A percentile compares a stretch with the other conserved stretches of the same genome.
Evolutionary conservation across 106 monocot genomes (phyloP).

Genomic region (Allium sativum): DNA sequence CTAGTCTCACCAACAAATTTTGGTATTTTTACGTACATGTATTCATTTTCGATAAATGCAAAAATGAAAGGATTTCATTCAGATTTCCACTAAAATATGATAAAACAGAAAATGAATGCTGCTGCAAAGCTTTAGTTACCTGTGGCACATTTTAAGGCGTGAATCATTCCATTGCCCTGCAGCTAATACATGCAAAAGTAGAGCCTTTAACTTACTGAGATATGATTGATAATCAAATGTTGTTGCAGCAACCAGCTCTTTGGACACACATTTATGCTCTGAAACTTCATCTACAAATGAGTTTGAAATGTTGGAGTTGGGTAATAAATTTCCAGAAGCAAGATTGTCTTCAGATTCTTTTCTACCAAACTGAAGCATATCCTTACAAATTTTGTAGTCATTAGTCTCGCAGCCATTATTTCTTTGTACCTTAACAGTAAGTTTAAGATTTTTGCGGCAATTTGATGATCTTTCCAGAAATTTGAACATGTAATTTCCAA

Average conservation of each 20-base stretch:
- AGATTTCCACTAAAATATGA: too few species aligned
- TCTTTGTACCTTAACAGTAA: slow-evolving; percentile 9
- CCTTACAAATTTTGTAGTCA: slow-evolving; percentile 11
- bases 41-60: too few species aligned
- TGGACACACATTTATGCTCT: neutral
- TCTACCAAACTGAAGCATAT: slow-evolving; percentile 6
- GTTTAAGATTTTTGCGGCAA: neutral
- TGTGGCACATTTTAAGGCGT: slow-evolving; percentile 20
- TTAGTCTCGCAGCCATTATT: slow-evolving; percentile 13
- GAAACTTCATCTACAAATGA: slow-evolving; percentile 1
- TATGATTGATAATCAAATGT: slow-evolving; percentile 1
- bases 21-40: too few species aligned
- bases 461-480: too few species aligned
- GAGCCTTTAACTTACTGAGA: slow-evolving; percentile 23
- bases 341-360: slow-evolving; percentile 6
- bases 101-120: neutral
- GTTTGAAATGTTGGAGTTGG: slow-evolving; percentile 3
- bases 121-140: slow-evolving; percentile 7
- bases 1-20: too few species aligned
- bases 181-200: slow-evolving; percentile 27
- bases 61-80: too few species aligned
- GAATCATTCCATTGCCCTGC: slow-evolving; percentile 26
- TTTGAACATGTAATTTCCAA: too few species aligned
- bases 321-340: neutral
- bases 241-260: slow-evolving; percentile 1